Conservation (phyloP, 441 rosid species). For the Omphalea diandra region DNA sequence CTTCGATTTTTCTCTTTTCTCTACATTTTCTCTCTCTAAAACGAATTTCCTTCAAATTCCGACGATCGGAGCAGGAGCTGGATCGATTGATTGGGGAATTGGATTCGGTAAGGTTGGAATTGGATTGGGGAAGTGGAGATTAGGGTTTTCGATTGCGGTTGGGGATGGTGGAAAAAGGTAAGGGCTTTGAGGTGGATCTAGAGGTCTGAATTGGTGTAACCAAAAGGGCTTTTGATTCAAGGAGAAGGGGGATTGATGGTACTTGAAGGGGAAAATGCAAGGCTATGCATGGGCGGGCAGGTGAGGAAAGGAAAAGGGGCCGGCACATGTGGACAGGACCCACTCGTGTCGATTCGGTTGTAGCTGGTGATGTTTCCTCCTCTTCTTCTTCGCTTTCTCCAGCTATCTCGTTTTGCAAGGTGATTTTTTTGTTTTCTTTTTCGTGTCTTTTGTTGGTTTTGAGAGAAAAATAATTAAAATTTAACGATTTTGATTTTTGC, state of each 20-base stretch:
- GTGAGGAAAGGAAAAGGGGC: constrained; percentile 44
- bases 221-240: constrained; percentile 17
- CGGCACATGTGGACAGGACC: constrained; percentile 80
- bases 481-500: neutral
- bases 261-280: constrained; percentile 59
- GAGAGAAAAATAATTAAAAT: no score
- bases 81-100: neutral
- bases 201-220: no score
- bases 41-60: neutral
- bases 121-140: neutral
- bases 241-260: constrained; percentile 47
- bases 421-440: constrained; percentile 14
- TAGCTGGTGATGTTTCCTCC: constrained; percentile 44
- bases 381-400: constrained; percentile 47
- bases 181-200: neutral
- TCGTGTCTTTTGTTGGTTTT: neutral
- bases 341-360: constrained; percentile 48
- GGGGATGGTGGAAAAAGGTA: no score
- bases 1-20: constrained; percentile 1
- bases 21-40: neutral
- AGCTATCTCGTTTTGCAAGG: constrained; percentile 61
- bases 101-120: neutral
- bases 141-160: no score
- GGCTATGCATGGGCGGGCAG: constrained; percentile 67
- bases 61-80: neutral